Conservation (phyloP, 208 protist genomes). For the Porcisia hertigi region DNA sequence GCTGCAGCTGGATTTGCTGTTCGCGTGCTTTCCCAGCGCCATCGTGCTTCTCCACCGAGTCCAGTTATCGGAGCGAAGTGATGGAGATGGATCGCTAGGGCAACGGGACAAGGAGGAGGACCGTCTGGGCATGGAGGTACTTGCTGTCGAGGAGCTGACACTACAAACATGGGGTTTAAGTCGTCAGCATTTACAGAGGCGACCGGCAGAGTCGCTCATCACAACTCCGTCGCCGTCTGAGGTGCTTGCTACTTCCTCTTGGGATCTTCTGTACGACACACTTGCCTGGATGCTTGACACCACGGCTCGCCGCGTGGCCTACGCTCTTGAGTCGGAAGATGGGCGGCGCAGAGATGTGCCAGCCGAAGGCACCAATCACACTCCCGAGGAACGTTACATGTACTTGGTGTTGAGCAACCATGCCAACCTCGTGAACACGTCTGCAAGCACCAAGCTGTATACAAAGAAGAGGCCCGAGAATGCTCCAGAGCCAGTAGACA, state of each 20-base stretch:
- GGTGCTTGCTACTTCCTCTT: conserved; percentile 29
- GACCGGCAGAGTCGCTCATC: conserved; percentile 26
- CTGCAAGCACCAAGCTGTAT: conserved; percentile 17
- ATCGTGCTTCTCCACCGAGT: conserved; percentile 57
- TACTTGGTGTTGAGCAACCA: conserved; percentile 35
- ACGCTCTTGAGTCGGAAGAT: conserved; percentile 14
- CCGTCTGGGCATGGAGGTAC: conserved; percentile 15
- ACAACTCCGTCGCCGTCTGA: conserved; percentile 21
- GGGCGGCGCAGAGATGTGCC: not conserved
- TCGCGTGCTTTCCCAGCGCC: conserved; percentile 62
- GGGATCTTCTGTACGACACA: conserved; percentile 37
- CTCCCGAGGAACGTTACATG: conserved; percentile 11
- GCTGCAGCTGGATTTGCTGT: conserved; percentile 44
- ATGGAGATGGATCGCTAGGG: not conserved
- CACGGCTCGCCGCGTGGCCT: conserved; percentile 15
- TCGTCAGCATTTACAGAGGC: conserved; percentile 20
- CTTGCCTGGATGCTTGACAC: conserved; percentile 30
- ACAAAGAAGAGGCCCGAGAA: conserved; percentile 14
- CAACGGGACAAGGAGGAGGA: not conserved
- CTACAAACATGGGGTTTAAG: conserved; percentile 9
- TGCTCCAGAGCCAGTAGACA: not conserved
- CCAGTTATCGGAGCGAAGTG: conserved; percentile 24
- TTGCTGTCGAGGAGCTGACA: conserved; percentile 29
- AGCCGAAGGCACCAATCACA: not conserved
- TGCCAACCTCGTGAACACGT: conserved; percentile 32